Base-by-base conservation (phyloP, 805 yeast species). In the Yamadazyma endophytica region DNA sequence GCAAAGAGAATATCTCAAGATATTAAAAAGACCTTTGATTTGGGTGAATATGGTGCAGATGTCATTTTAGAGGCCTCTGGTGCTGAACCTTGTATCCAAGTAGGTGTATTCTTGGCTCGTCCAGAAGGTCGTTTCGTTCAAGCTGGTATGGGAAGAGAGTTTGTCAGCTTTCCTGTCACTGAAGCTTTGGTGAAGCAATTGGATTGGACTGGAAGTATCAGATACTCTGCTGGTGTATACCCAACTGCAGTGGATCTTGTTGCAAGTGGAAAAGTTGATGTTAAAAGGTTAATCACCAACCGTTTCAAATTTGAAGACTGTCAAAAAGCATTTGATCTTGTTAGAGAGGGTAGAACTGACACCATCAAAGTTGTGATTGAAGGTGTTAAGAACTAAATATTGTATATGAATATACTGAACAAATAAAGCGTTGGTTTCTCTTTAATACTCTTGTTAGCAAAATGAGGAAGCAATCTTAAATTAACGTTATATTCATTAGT, bases 61-160 rank as follows among this genome's bases (percentile, higher is more conserved):
- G 58, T 57, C 8, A 39, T 54, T 4, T 45, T 52, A 16, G 53
- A 48, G 34, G 46, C 49, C 13, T 35, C 50, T 8, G 53, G 51
- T 17, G 45, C 44, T 20, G 51, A 76, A 46, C 70, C 74, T 20
- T 85, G 46, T 31, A 44, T 48, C 20, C 47, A 40, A 20, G 32
- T 32, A 3, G 44, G 48, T 12, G 42, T 44, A 5, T 41, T 29
- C 26, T 32, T 37, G 3, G 42, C 40, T 5, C 31, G 40, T 17
- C 42, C 44, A 14, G 47, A 38, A 23, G 50, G 43, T 2, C 36
- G 42, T 16, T 37, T 47, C 23, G 43, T 42, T 17, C 43, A 45
- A 27, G 43, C 49, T 11, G 55, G 55, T 2, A 49, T 43, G 39
- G 47, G 49, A 17, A 39, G 33, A 19, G 48, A 42, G 24, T 31